These are phyloP conservation scores for Lonicera japonica DNA, from an alignment of 129 eudicot species.

Conservation along the genomic window DNA sequence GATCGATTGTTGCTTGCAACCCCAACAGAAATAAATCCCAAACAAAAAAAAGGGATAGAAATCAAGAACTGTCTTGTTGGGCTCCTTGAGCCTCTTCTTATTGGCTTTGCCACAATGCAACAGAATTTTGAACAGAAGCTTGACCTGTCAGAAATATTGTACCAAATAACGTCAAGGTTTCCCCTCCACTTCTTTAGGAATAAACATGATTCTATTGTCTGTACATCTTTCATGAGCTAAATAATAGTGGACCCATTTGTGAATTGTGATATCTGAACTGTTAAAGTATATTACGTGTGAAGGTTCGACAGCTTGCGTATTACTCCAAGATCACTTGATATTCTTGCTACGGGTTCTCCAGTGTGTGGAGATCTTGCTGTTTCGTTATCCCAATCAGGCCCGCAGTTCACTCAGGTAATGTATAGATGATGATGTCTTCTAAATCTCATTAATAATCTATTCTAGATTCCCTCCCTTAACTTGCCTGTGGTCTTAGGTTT, in stretches of 20 bases:
- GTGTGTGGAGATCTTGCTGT: constrained; percentile 99
- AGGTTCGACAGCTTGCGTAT: constrained; percentile 99
- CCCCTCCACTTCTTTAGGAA: constrained; percentile 12
- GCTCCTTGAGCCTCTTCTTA: constrained; percentile 98
- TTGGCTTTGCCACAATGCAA: constrained; percentile 96
- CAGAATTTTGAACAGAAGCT: constrained; percentile 95
- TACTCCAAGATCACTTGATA: constrained; percentile 97
- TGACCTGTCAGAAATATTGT: constrained; percentile 86
- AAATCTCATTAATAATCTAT: not conserved
- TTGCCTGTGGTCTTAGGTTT: constrained; percentile 36
- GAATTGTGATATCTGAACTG: constrained; percentile 23
- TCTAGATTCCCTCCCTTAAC: not conserved
- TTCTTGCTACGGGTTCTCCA: constrained; percentile 91
- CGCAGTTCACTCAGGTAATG: constrained; percentile 92
- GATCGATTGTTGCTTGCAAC: constrained; percentile 85
- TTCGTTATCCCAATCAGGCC: constrained; percentile 94
- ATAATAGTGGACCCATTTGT: not conserved
- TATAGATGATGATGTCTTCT: not conserved
- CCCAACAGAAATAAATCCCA: constrained; percentile 87
- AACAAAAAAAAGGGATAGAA: constrained; percentile 82
- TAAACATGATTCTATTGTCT: not conserved
- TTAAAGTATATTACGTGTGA: constrained; percentile 15
- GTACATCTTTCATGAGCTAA: not conserved
- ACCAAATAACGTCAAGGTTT: constrained; percentile 97
- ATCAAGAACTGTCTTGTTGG: constrained; percentile 89